Base-by-base conservation (phyloP, 257 asterid species). In the Ilex aquifolium region DNA sequence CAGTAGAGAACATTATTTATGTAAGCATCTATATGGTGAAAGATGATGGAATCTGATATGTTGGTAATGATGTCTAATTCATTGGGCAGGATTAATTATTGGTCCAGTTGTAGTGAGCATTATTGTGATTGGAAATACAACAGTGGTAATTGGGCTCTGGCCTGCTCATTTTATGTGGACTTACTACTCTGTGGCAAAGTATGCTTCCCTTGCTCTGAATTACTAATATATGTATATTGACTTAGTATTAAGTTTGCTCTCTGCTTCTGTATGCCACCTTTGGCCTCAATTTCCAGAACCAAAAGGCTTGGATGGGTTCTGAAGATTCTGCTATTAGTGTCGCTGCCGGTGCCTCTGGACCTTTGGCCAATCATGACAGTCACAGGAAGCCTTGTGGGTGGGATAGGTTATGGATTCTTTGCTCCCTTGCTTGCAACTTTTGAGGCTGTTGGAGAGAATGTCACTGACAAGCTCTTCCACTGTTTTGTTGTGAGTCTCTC, bases 81-180 rank as follows among this genome's bases (percentile, higher is more conserved):
- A 14, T 76, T 73, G 81, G 48, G 51, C 89, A 91, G 96, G 95
- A 63, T 56, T 84, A 71, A 13, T 86, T 16, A 78, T 85, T 65
- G 82, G 86, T 51, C 91, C 89, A 10, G n/a, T 84, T 56, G 76
- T 76, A 29, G 64, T 68, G 2, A 54, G 77, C 32, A 65, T 84
- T 49, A 65, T 81, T 64, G 65, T 69, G 17, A 51, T 85, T 53
- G 97, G 96, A 67, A 91, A 85, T 76, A 72, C 95, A 6, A 82
- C 96, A 14, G 85, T 91, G 69, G 95, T 73, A 44, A 69, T 88
- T 61, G 96, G 98, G 6, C 84, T 91, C 17, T 91, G 96, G 95
- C 87, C 82, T 9, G 96, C 96, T 16, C 98, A 91, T 80, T 84
- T 79, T 49, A 53, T 91, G 52, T 91, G 95, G 98, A 88, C 96